These are phyloP conservation scores for Elaeis oleifera DNA, from an alignment of 202 grass and related monocot genomes.

Conservation along the genomic window DNA sequence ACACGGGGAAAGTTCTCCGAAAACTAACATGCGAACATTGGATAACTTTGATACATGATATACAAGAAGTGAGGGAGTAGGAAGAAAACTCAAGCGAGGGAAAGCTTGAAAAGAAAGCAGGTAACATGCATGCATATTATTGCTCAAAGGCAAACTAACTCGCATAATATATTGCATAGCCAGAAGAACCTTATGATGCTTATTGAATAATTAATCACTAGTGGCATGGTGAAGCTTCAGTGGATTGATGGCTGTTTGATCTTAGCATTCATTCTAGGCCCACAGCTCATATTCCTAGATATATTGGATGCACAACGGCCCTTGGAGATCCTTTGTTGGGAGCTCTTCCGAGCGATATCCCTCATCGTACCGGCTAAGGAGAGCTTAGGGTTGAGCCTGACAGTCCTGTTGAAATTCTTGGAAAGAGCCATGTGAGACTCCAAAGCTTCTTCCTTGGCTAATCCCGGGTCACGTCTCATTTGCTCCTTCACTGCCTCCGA, in stretches of 20 bases:
- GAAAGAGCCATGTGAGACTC: slow-evolving; percentile 50
- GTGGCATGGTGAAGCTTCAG: too few species aligned
- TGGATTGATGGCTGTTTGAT: neutral
- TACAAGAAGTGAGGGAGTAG: too few species aligned
- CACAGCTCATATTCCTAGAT: slow-evolving; percentile 1
- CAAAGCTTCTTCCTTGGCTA: slow-evolving; percentile 42
- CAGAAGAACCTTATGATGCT: too few species aligned
- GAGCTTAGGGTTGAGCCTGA: slow-evolving; percentile 86
- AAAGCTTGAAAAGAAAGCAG: too few species aligned
- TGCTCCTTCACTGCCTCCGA: slow-evolving; percentile 19
- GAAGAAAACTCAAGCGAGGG: too few species aligned
- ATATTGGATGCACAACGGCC: neutral
- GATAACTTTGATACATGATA: too few species aligned
- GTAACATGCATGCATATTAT: too few species aligned
- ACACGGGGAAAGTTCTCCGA: too few species aligned
- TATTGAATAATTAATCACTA: too few species aligned
- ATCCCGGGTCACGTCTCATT: slow-evolving; percentile 1
- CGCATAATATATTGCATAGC: too few species aligned
- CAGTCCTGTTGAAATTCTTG: slow-evolving; percentile 77
- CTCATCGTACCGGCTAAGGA: slow-evolving; percentile 86
- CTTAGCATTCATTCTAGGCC: neutral
- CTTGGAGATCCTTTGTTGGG: neutral
- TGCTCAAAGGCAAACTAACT: too few species aligned
- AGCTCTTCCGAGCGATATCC: slow-evolving; percentile 76
- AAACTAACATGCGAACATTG: too few species aligned